A percentile compares a stretch with the other conserved stretches of the same genome.
Evolutionary conservation across 1,139 yeast genomes (phyloP).

Genomic region (Kazachstania sp.): DNA sequence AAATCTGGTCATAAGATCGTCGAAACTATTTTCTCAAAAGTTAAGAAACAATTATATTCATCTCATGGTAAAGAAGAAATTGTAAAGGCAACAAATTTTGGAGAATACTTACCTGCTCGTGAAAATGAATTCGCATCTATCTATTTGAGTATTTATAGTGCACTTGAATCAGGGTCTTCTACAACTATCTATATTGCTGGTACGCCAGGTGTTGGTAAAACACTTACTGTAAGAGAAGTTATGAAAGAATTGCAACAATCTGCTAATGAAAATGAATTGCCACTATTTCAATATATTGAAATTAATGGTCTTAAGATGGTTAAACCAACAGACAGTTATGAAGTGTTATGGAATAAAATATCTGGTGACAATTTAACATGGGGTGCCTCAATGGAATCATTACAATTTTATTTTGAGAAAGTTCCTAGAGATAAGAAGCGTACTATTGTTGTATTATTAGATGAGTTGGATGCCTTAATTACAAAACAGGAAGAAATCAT

Average conservation of each 20-base stretch:
- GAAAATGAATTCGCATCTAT: slow-evolving; percentile 77
- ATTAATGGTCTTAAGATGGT: slow-evolving; percentile 84
- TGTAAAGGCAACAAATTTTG: slow-evolving; percentile 24
- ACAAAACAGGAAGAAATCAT: slow-evolving; percentile 78
- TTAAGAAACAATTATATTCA: slow-evolving; percentile 29
- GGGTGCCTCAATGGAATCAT: slow-evolving; percentile 49
- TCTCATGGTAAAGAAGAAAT: slow-evolving; percentile 29
- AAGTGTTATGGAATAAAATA: slow-evolving; percentile 68
- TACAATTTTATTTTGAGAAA: slow-evolving; percentile 45
- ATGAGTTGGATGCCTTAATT: slow-evolving; percentile 88
- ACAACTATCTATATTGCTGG: slow-evolving; percentile 89
- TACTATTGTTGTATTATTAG: slow-evolving; percentile 70
- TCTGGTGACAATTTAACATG: slow-evolving; percentile 56
- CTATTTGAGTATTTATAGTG: slow-evolving; percentile 62
- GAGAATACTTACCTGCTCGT: slow-evolving; percentile 62
- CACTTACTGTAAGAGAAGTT: slow-evolving; percentile 87
- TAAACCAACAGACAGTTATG: slow-evolving; percentile 82
- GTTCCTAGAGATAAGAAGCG: slow-evolving; percentile 29
- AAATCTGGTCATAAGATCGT: slow-evolving; percentile 23
- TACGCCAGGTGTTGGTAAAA: slow-evolving; percentile 97
- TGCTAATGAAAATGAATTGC: slow-evolving; percentile 40
- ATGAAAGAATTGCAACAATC: slow-evolving; percentile 53
- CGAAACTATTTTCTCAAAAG: slow-evolving; percentile 30
- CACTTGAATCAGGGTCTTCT: slow-evolving; percentile 66
- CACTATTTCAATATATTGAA: slow-evolving; percentile 66